phyloP scores from a whole-genome alignment of 2,329 filamentous ascomycete species.

The Ceratocystis ficicola region DNA sequence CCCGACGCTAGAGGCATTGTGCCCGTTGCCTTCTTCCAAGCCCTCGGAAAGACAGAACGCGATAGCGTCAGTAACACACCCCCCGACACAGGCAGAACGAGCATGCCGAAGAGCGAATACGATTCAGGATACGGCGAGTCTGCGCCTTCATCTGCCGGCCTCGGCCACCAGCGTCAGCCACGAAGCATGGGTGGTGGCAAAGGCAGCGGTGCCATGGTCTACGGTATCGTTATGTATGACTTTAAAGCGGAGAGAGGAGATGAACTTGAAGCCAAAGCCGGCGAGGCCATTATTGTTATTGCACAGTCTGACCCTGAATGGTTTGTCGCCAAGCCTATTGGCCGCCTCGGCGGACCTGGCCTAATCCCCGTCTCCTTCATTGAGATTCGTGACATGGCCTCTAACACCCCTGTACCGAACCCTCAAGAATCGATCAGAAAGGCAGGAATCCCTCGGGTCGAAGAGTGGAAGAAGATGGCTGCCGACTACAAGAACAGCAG shows the following conservation, averaged over 20 bases:
- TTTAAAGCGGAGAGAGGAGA: constrained; percentile 93
- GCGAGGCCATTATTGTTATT: constrained; percentile 95
- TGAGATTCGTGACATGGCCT: constrained; percentile 88
- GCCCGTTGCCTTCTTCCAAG: constrained; percentile 86
- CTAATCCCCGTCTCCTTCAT: constrained; percentile 95
- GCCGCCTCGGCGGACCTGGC: constrained; percentile 84
- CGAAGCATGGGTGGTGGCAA: constrained; percentile 34
- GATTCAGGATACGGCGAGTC: constrained; percentile 78
- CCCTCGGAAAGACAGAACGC: constrained; percentile 79
- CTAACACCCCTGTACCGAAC: constrained; percentile 69
- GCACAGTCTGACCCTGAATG: constrained; percentile 97
- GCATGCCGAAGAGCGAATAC: constrained; percentile 48
- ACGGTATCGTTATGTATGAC: constrained; percentile 93
- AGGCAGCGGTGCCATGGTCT: constrained; percentile 63
- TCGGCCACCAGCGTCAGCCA: constrained; percentile 36
- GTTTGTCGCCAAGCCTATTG: constrained; percentile 99
- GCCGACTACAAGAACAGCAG: constrained; percentile 99
- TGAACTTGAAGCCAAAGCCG: constrained; percentile 86
- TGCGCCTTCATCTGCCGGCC: constrained; percentile 20
- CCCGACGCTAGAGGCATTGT: constrained; percentile 82
- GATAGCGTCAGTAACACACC: constrained; percentile 48
- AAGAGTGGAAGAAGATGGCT: constrained; percentile 99
- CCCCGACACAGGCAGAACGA: constrained; percentile 48
- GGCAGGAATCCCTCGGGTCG: constrained; percentile 84
- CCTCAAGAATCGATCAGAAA: constrained; percentile 72